Percentiles rank a stretch among this genome's conserved stretches.
Evolutionary conservation across 495 filamentous ascomycete genomes (phyloP).

Genomic region (Astrocystis sublimbata): DNA sequence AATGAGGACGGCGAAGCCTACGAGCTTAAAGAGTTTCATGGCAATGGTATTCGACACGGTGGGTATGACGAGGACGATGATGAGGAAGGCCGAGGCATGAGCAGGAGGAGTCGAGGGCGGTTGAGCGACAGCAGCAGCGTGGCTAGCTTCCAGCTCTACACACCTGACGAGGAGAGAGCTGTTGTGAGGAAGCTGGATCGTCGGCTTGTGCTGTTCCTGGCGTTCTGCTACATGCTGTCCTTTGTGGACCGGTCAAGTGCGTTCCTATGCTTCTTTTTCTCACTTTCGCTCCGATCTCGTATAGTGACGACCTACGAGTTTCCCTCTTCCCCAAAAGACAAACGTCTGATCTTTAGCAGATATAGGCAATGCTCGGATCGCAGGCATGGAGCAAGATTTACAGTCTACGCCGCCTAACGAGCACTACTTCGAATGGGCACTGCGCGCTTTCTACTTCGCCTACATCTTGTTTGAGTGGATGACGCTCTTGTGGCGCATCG

Average conservation of each 20-base stretch:
- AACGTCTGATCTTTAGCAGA: conserved; percentile 45
- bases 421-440: conserved; percentile 74
- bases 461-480: conserved; percentile 72
- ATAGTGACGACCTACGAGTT: background rate
- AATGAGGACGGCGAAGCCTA: conserved; percentile 19
- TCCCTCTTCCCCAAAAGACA: background rate
- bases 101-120: conserved; percentile 6
- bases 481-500: conserved; percentile 72
- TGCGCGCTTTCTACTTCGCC: conserved; percentile 75
- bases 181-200: conserved; percentile 75
- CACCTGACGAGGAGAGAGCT: conserved; percentile 68
- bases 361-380: conserved; percentile 78
- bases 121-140: conserved; percentile 41
- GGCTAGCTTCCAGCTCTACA: conserved; percentile 65
- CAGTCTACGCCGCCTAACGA: conserved; percentile 61
- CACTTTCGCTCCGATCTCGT: no score
- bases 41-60: background rate
- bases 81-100: background rate
- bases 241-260: conserved; percentile 79
- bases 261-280: conserved; percentile 22
- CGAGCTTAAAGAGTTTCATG: conserved; percentile 16
- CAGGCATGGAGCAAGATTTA: conserved; percentile 69
- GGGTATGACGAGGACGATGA: conserved; percentile 1
- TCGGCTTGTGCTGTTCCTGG: conserved; percentile 75
- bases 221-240: conserved; percentile 76